Evolutionary conservation across 441 rosid genomes (phyloP).

Genomic region (Adansonia rubrostipa): DNA sequence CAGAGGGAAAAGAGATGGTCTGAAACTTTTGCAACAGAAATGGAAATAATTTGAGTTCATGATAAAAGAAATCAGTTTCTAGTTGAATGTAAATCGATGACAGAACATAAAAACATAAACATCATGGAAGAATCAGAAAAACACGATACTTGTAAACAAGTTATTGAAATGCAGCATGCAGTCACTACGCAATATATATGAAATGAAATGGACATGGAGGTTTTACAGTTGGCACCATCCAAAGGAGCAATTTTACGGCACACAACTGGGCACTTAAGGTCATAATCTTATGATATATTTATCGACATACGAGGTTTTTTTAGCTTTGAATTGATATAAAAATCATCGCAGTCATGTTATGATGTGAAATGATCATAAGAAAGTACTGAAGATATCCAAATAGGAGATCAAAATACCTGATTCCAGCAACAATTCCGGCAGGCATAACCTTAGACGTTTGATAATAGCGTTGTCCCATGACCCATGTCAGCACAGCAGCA

Average conservation of each 20-base stretch:
- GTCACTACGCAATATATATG: background rate
- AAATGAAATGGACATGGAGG: constrained; percentile 1
- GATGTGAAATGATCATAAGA: background rate
- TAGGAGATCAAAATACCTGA: constrained; percentile 53
- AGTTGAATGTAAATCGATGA: background rate
- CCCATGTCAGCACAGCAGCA: constrained; percentile 67
- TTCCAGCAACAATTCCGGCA: constrained; percentile 82
- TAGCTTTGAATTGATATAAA: background rate
- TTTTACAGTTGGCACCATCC: background rate
- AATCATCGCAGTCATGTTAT: constrained; percentile 2
- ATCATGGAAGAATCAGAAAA: background rate
- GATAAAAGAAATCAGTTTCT: background rate
- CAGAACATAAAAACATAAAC: background rate
- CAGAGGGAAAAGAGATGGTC: background rate
- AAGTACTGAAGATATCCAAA: background rate
- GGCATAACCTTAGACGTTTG: constrained; percentile 94
- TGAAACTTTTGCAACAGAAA: background rate
- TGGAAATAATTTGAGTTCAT: background rate
- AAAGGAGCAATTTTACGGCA: background rate
- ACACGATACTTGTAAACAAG: background rate
- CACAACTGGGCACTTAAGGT: background rate
- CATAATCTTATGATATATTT: background rate
- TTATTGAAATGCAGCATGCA: background rate
- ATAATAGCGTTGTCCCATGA: constrained; percentile 88
- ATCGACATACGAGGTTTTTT: background rate